Percentiles rank a stretch among this genome's conserved stretches.
phyloP scores from a whole-genome alignment of 2,329 filamentous ascomycete species.

The Cladophialophora yegresii region DNA sequence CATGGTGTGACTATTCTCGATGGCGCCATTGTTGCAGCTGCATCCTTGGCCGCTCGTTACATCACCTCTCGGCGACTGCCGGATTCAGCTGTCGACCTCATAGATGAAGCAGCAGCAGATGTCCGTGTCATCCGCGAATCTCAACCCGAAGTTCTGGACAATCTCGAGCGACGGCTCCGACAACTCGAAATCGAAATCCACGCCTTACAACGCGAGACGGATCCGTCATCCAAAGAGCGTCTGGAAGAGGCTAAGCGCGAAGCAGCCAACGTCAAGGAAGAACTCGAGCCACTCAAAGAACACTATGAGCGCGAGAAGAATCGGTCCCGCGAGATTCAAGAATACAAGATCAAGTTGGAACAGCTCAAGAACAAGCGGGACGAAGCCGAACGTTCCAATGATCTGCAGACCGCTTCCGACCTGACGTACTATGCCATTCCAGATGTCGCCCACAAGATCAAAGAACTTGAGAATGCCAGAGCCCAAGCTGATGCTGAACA shows the following conservation, averaged over 20 bases:
- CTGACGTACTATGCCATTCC: conserved; percentile 97
- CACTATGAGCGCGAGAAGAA: conserved; percentile 95
- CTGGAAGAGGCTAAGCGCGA: conserved; percentile 83
- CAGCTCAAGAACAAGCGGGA: conserved; percentile 87
- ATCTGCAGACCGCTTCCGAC: conserved; percentile 85
- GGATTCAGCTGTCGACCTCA: conserved; percentile 93
- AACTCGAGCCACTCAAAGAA: conserved; percentile 84
- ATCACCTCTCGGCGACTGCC: conserved; percentile 87
- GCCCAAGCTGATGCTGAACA: conserved; percentile 71
- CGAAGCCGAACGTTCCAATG: conserved; percentile 83
- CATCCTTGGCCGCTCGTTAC: conserved; percentile 90
- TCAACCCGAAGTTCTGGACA: conserved; percentile 93
- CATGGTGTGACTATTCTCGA: conserved; percentile 97
- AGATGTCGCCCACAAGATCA: conserved; percentile 80
- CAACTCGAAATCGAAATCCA: conserved; percentile 98
- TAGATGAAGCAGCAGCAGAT: conserved; percentile 96
- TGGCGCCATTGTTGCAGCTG: conserved; percentile 84
- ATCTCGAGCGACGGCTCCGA: conserved; percentile 81
- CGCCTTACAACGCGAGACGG: conserved; percentile 88
- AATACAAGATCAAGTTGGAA: conserved; percentile 93
- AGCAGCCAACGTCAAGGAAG: conserved; percentile 90
- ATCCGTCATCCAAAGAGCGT: conserved; percentile 84
- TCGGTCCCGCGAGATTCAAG: conserved; percentile 86
- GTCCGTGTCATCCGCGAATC: conserved; percentile 94
- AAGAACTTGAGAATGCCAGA: conserved; percentile 77